phyloP scores from a whole-genome alignment of 306 rosid genomes.

The Cercis canadensis region DNA sequence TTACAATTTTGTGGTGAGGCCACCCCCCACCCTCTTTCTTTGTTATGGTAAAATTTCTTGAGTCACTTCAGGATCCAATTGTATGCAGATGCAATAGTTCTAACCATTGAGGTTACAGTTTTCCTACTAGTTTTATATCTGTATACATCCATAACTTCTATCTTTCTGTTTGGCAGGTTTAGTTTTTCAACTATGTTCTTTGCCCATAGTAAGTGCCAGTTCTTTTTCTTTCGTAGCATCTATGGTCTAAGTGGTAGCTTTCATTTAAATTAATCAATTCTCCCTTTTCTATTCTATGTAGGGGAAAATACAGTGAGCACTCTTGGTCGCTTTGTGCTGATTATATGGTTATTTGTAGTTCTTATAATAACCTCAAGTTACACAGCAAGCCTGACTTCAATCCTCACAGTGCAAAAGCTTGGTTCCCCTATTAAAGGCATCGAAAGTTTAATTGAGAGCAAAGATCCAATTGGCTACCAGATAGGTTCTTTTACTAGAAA shows the following conservation, averaged over 20 bases:
- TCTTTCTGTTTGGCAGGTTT: constrained; percentile 59
- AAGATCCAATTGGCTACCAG: constrained; percentile 78
- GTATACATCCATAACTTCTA: constrained; percentile 25
- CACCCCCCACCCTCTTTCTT: background rate
- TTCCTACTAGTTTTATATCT: constrained; percentile 14
- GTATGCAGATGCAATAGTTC: background rate
- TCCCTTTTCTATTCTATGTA: constrained; percentile 35
- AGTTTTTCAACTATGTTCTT: constrained; percentile 86
- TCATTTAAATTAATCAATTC: constrained; percentile 30
- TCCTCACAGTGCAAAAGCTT: constrained; percentile 91
- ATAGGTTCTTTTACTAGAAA: constrained; percentile 69
- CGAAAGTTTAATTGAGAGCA: constrained; percentile 57
- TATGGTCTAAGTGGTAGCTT: constrained; percentile 26
- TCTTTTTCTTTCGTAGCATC: constrained; percentile 24
- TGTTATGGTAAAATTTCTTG: background rate
- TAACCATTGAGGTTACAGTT: background rate
- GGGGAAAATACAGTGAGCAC: constrained; percentile 95
- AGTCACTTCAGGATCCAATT: background rate
- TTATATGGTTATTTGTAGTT: constrained; percentile 92
- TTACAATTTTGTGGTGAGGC: constrained; percentile 82
- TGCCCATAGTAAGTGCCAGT: constrained; percentile 75
- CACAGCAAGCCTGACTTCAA: constrained; percentile 96
- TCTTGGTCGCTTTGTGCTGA: constrained; percentile 80
- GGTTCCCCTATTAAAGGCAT: constrained; percentile 82
- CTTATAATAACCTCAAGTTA: constrained; percentile 94